These are phyloP conservation scores for Solanum verrucosum DNA, from an alignment of 257 asterid genomes.

Conservation along the genomic window DNA sequence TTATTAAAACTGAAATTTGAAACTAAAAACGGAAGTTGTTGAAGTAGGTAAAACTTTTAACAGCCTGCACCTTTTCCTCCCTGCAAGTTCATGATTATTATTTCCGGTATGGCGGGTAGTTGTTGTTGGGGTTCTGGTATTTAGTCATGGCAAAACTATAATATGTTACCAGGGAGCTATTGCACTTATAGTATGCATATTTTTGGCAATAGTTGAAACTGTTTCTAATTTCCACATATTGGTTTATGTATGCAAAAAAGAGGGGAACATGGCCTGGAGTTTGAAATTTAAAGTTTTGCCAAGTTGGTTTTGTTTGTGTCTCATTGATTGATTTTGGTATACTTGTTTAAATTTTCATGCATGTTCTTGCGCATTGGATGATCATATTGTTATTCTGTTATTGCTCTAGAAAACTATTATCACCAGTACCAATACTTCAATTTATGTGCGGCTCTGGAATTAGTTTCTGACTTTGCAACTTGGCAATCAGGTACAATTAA, in stretches of 20 bases:
- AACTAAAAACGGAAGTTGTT: neutral
- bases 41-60: neutral
- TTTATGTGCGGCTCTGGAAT: neutral
- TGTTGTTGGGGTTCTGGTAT: neutral
- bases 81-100: neutral
- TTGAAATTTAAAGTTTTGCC: neutral
- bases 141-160: neutral
- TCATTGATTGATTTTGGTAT: neutral
- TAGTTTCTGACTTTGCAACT: neutral
- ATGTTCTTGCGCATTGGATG: neutral
- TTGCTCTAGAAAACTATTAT: neutral
- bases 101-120: neutral
- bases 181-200: neutral
- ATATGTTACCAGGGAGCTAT: neutral
- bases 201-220: neutral
- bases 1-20: neutral
- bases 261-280: neutral
- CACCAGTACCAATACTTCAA: neutral
- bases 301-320: neutral
- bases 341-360: neutral
- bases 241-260: neutral
- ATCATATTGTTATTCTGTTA: neutral
- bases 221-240: neutral
- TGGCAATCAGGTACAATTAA: slow-evolving; percentile 59
- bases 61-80: neutral